Evolutionary conservation across 2,329 filamentous ascomycete species (phyloP).

Genomic region (Penicillium frequentans): DNA sequence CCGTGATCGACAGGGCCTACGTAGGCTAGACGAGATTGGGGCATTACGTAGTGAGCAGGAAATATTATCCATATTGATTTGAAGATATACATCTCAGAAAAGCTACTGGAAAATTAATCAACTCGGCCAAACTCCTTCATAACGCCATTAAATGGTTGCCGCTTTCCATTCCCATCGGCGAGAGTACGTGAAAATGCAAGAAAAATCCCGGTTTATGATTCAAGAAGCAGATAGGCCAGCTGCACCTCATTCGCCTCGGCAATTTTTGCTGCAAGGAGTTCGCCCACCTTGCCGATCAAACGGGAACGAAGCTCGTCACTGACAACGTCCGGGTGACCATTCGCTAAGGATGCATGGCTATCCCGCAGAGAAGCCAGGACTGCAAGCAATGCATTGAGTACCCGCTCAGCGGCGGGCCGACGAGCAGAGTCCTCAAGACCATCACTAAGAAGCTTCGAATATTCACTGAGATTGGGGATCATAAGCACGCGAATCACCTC

Average conservation of each 20-base stretch:
- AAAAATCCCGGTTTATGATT: constrained; percentile 14
- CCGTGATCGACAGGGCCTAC: constrained; percentile 1
- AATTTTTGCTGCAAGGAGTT: constrained; percentile 43
- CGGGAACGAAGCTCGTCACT: constrained; percentile 39
- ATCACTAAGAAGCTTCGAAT: constrained; percentile 61
- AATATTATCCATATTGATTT: not conserved
- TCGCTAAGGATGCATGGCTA: constrained; percentile 41
- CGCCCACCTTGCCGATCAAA: constrained; percentile 42
- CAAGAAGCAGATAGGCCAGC: constrained; percentile 42
- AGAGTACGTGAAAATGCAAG: not conserved
- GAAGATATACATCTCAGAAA: not conserved
- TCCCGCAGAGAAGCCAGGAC: constrained; percentile 56
- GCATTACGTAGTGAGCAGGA: not conserved
- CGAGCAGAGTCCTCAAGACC: constrained; percentile 52
- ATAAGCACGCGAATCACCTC: constrained; percentile 65
- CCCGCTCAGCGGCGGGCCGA: constrained; percentile 60
- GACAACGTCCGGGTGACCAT: constrained; percentile 40
- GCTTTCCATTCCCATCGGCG: not conserved
- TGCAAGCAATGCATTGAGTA: constrained; percentile 58
- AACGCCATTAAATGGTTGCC: not conserved
- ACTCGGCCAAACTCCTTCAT: not conserved
- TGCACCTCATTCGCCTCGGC: constrained; percentile 42
- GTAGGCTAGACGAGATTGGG: not conserved
- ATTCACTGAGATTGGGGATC: constrained; percentile 65
- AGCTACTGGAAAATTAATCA: not conserved